Base-by-base conservation (phyloP, 2,329 filamentous ascomycete genomes). In the Rosellinia necatrix region DNA sequence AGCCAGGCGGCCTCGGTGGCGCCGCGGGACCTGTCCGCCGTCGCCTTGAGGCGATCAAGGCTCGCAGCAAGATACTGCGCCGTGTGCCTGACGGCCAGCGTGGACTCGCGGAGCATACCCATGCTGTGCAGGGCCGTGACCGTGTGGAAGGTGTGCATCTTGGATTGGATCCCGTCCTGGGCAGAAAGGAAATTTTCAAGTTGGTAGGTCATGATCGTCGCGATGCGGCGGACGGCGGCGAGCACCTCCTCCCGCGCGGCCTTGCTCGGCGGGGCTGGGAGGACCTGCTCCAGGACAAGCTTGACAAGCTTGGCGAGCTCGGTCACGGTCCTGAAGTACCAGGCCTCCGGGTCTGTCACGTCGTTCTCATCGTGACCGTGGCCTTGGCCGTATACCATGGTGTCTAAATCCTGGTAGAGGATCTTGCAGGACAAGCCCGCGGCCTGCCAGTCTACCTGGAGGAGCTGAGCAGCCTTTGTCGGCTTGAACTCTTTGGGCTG, bases 401-500 rank as follows among this genome's bases (percentile, higher is more conserved):
- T 7, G 29, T 47, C 38, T 35, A 69, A 49, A 12, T 53, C 43
- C 17, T 43, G 25, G 19, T 63, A 46, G 3, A 69, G n/a, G 7
- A 29, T n/a, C 10, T 32, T 38, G 21, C 53, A 62, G 0, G 70
- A 74, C 52, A 81, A 76, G 0, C 74, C 54, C 0, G 79, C 70
- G 49, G 77, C 81, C 2, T 72, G 70, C 35, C 76, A 74, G 35
- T 84, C 81, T 1, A 72, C 63, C 7, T 71, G 66, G 0, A 73
- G 69, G 0, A 72, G 70, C 0, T 76, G 71, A 2, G 67, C 60
- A 0, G 74, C 61, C 24, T 76, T 78, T 17, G 68, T 57, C 1
- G 77, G 73, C 62, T 83, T 84, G 70, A 81, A 81, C 6, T 78
- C 74, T 2, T 79, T 73, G 0, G 80, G 76, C 1, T 79, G 73